Evolutionary conservation across 2,329 filamentous ascomycete species (phyloP), one percentile per base, ranked within the genome.

Genomic region (Stagonosporopsis cucurbitacearum): DNA sequence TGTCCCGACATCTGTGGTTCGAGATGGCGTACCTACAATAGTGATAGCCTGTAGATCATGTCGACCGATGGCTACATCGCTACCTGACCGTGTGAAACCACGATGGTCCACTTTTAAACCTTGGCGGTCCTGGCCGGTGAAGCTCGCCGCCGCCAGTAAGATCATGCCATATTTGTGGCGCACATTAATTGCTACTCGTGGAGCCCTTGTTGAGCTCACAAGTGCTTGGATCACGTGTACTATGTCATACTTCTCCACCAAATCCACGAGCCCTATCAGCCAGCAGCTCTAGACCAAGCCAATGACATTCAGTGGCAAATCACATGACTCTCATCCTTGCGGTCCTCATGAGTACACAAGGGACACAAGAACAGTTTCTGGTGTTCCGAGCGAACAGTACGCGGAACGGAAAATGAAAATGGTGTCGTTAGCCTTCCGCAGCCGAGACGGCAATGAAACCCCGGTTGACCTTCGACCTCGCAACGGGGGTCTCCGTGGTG

Each of bases 21-120:
- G 40, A 35, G 52, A 26, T 22, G 26, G 33, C 26, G 32, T 9
- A n/a, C n/a, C n/a, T n/a, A n/a, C n/a, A n/a, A n/a, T n/a, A 30
- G 36, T 36, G 35, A 48, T n/a, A 26, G 32, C 12, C 36, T 39
- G 50, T 32, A 54, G 25, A 39, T 44, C 51, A 40, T 33, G 39
- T 32, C 17, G 40, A 49, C 33, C 9, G 15, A 41, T 30, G 32
- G n/a, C 30, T 19, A 25, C 36, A 28, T 41, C 12, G 26, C 35
- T 23, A 23, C 20, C 11, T 43, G 30, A 11, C 17, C 40, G 39
- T 36, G 11, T 45, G 41, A 39, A 20, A 33, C 49, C 32, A 20
- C 19, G n/a, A 13, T 36, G 48, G 40, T 9, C 26, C 40, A 6
- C n/a, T 8, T n/a, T n/a, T 30, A 25, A 8, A 28, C 15, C 39